Percentiles rank a stretch among this genome's conserved stretches.
Evolutionary conservation across 768 basidiomycete species (phyloP).

Genomic region (Chalciporus sphaerocephalus): DNA sequence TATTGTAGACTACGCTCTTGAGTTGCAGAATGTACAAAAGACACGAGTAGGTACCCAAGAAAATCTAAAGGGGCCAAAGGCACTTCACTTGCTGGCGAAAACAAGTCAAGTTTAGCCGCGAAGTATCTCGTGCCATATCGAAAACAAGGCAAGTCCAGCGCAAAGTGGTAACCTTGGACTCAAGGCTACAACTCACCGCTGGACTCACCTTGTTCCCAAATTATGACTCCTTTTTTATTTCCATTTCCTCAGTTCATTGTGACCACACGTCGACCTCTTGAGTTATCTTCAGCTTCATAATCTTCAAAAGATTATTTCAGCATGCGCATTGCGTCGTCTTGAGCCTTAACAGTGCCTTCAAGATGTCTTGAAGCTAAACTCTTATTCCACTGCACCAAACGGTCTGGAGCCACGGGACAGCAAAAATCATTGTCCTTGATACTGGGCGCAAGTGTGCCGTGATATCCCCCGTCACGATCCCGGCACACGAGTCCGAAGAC

Average conservation of each 20-base stretch:
- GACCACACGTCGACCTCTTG: background rate
- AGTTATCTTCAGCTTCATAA: no score
- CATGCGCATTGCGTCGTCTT: no score
- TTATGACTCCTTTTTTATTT: background rate
- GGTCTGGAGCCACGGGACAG: background rate
- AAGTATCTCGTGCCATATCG: background rate
- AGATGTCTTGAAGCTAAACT: no score
- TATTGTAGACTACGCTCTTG: background rate
- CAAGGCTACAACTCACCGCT: constrained; percentile 11
- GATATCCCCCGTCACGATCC: background rate
- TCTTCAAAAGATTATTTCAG: no score
- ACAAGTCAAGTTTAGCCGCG: background rate
- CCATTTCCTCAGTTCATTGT: background rate
- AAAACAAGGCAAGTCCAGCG: constrained; percentile 20
- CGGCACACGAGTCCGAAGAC: background rate
- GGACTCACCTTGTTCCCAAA: constrained; percentile 23
- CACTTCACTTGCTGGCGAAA: background rate
- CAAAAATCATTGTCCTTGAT: background rate
- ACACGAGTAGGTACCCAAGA: no score
- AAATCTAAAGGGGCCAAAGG: no score
- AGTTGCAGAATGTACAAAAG: no score
- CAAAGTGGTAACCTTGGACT: constrained; percentile 7
- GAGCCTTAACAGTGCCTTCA: no score
- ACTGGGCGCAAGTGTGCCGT: background rate
- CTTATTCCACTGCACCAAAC: background rate